phyloP scores from a whole-genome alignment of 805 yeast species.

The Vanderwaltozyma yarrowii region DNA sequence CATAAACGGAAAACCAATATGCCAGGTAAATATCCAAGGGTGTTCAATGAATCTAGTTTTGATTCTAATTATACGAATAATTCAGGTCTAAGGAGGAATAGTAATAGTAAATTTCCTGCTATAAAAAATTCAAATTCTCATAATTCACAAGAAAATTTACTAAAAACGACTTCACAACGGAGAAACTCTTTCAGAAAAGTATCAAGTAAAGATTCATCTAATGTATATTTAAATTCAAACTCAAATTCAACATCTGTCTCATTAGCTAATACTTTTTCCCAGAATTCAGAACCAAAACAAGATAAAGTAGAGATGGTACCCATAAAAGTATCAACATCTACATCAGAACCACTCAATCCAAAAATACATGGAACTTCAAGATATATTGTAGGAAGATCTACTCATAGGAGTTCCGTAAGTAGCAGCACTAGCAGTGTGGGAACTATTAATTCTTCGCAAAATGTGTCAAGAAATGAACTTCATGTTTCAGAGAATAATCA shows the following conservation, averaged over 20 bases:
- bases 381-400: slow-evolving; percentile 23
- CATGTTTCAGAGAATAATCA: no score
- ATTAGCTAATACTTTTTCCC: neutral
- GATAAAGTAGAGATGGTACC: neutral
- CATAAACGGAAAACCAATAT: slow-evolving; percentile 33
- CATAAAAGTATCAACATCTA: neutral
- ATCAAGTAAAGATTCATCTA: neutral
- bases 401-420: no score
- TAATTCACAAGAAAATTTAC: neutral
- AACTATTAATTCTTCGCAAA: no score
- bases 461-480: no score
- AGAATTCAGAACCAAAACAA: neutral
- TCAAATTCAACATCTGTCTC: neutral
- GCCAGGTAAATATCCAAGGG: slow-evolving; percentile 31
- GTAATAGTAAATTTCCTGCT: slow-evolving; percentile 1
- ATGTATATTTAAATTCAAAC: neutral
- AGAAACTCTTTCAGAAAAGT: neutral
- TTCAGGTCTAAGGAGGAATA: neutral
- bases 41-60: slow-evolving; percentile 15
- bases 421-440: no score
- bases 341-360: slow-evolving; percentile 18
- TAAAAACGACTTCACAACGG: neutral
- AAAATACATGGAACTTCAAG: slow-evolving; percentile 22
- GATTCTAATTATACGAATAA: neutral
- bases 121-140: neutral